phyloP scores from a whole-genome alignment of 2,329 filamentous ascomycete species.

The Rhexocercosporidium sp. region DNA sequence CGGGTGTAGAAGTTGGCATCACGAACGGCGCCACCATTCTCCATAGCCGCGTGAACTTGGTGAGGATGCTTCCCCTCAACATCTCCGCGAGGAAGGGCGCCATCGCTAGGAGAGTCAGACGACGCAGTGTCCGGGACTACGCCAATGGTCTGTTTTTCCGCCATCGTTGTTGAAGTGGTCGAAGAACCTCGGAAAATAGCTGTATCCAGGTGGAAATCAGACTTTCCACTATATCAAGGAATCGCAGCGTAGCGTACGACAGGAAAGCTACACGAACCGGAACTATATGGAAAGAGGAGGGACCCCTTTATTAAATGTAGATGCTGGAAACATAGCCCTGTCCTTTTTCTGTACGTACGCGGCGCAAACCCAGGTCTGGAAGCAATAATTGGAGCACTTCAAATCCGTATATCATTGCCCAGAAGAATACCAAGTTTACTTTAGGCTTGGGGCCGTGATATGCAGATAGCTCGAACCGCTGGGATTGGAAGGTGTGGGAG shows the following conservation, averaged over 20 bases:
- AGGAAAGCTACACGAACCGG: background rate
- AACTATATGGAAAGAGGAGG: background rate
- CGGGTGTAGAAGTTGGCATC: constrained; percentile 13
- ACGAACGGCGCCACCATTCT: constrained; percentile 3
- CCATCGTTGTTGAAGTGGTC: constrained; percentile 1
- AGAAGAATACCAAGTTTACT: constrained; percentile 3
- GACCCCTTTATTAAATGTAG: background rate
- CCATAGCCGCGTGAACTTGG: background rate
- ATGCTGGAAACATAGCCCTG: constrained; percentile 4
- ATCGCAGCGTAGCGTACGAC: background rate
- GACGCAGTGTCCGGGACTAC: constrained; percentile 6
- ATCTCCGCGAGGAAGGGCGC: constrained; percentile 1
- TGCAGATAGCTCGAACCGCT: constrained; percentile 9
- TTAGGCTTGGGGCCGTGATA: background rate
- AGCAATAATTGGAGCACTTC: constrained; percentile 3
- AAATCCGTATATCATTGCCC: constrained; percentile 10
- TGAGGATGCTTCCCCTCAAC: constrained; percentile 12
- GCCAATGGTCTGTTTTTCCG: constrained; percentile 7
- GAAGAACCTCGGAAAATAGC: background rate
- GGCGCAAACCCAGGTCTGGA: background rate
- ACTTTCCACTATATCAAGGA: background rate
- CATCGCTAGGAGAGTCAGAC: constrained; percentile 14
- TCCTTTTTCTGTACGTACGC: background rate
- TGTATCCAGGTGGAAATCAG: background rate
- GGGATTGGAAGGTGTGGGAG: constrained; percentile 15